phyloP scores from a whole-genome alignment of 495 filamentous ascomycete genomes.

The Penicillium samsonianum region DNA sequence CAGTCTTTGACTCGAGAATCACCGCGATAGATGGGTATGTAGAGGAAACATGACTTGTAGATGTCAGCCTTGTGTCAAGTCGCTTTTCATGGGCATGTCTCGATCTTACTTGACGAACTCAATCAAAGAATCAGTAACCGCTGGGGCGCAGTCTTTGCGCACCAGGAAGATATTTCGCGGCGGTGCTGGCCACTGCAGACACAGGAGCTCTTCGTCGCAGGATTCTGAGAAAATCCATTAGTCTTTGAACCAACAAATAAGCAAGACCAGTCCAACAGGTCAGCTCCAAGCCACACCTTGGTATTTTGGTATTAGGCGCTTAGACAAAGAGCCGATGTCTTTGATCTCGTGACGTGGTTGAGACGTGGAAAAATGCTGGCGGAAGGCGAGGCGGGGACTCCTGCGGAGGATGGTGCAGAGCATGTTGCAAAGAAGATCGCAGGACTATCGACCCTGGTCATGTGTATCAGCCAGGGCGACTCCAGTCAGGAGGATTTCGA shows the following conservation, averaged over 20 bases:
- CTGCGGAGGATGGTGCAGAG: conserved; percentile 14
- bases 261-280: neutral
- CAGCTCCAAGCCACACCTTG: conserved; percentile 46
- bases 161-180: conserved; percentile 89
- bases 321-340: conserved; percentile 44
- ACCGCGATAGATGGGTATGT: conserved; percentile 81
- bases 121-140: conserved; percentile 69
- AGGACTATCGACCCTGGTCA: conserved; percentile 7
- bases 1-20: conserved; percentile 77
- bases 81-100: neutral
- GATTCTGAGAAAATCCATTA: conserved; percentile 46
- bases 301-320: conserved; percentile 49
- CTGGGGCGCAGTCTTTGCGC: conserved; percentile 75
- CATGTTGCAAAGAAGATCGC: conserved; percentile 16
- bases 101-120: conserved; percentile 67
- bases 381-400: conserved; percentile 18
- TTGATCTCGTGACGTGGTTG: conserved; percentile 39
- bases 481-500: neutral
- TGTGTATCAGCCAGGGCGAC: conserved; percentile 1
- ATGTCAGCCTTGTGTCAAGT: neutral
- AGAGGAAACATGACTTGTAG: conserved; percentile 65
- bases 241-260: neutral
- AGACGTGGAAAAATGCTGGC: conserved; percentile 44
- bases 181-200: conserved; percentile 83
- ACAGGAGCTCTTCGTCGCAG: conserved; percentile 63